Evolutionary conservation across 169 alveolate species (phyloP).

Genomic region (Toxoplasma gondii): DNA sequence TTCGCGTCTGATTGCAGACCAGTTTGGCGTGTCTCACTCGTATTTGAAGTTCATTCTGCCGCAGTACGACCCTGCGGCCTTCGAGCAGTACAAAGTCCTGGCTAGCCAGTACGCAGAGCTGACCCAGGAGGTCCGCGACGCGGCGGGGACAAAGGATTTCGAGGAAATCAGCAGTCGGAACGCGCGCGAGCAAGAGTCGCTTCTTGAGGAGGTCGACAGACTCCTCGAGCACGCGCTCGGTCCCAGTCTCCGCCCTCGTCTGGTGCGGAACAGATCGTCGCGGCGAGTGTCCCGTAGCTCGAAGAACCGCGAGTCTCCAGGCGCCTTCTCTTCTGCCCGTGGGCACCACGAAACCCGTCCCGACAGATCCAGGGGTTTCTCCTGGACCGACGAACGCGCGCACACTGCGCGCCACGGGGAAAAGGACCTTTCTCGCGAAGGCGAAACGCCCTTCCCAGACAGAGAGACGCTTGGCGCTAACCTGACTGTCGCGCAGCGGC

Average conservation of each 20-base stretch:
- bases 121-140: background rate
- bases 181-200: background rate
- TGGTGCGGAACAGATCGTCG: no score
- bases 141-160: background rate
- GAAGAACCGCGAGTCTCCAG: background rate
- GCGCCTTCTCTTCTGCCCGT: background rate
- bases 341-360: background rate
- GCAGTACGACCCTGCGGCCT: background rate
- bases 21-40: slow-evolving; percentile 4
- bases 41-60: background rate
- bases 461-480: background rate
- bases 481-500: background rate
- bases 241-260: background rate
- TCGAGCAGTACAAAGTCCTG: background rate
- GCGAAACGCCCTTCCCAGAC: background rate
- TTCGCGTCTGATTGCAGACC: background rate
- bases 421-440: background rate
- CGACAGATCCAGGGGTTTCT: background rate
- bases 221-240: background rate
- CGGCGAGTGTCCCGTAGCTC: background rate
- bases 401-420: background rate
- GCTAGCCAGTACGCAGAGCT: background rate
- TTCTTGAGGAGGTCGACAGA: background rate
- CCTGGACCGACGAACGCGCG: background rate
- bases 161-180: background rate